Evolutionary conservation across 2,329 filamentous ascomycete species (phyloP).

Genomic region (Diaporthe sp.): DNA sequence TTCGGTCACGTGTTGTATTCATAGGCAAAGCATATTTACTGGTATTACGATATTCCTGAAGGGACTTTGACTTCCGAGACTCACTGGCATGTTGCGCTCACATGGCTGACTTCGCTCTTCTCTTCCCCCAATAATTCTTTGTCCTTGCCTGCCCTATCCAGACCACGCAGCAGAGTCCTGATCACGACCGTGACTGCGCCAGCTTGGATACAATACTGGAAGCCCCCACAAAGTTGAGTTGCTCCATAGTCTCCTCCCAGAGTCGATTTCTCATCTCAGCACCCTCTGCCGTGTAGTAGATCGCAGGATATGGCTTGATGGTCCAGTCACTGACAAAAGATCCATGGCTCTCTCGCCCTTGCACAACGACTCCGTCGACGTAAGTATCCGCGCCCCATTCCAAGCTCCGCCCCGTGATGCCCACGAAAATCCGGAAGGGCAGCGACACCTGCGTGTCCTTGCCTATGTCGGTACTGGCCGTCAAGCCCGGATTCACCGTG

Average conservation of each 20-base stretch:
- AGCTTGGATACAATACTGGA: conserved; percentile 15
- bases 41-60: too few relatives aligned
- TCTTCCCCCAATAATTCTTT: too few relatives aligned
- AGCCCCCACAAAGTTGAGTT: conserved; percentile 28
- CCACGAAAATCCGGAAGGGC: neutral
- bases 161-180: too few relatives aligned
- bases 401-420: neutral
- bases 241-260: conserved; percentile 37
- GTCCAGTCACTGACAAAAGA: conserved; percentile 64
- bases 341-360: conserved; percentile 65
- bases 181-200: neutral
- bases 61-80: too few relatives aligned
- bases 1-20: too few relatives aligned
- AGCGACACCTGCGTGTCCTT: neutral
- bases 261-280: conserved; percentile 3
- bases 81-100: too few relatives aligned
- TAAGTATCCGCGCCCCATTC: conserved; percentile 61
- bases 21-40: too few relatives aligned
- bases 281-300: conserved; percentile 5
- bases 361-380: conserved; percentile 59
- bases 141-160: too few relatives aligned
- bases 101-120: too few relatives aligned
- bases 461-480: neutral
- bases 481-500: conserved; percentile 51
- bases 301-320: conserved; percentile 53